Evolutionary conservation across 345 rosid genomes (phyloP).

Genomic region (Cardiospermum halicacabum): DNA sequence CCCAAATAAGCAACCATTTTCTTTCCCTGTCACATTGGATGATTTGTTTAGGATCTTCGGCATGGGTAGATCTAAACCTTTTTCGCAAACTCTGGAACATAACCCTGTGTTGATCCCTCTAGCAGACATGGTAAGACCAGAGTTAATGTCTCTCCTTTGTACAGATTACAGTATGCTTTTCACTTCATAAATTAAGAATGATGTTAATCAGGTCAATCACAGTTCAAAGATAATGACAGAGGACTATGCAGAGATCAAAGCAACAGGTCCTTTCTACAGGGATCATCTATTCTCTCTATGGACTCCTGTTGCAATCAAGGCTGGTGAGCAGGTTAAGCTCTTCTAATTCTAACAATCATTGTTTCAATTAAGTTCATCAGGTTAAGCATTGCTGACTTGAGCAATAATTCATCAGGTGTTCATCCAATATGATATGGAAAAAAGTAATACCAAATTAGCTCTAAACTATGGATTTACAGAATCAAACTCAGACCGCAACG

Average conservation of each 20-base stretch:
- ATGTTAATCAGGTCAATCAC: conserved; percentile 74
- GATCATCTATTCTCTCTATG: conserved; percentile 82
- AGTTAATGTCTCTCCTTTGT: not conserved
- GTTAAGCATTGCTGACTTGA: conserved; percentile 16
- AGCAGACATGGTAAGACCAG: conserved; percentile 68
- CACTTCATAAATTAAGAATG: conserved; percentile 1
- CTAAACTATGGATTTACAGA: conserved; percentile 89
- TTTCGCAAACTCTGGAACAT: conserved; percentile 80
- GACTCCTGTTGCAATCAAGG: conserved; percentile 68
- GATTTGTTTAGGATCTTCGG: conserved; percentile 93
- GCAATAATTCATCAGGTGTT: conserved; percentile 47
- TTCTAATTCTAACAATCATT: conserved; percentile 14
- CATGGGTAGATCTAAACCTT: conserved; percentile 34
- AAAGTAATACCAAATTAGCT: conserved; percentile 88
- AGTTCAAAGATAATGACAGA: conserved; percentile 61
- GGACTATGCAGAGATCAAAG: conserved; percentile 91
- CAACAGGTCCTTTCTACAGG: conserved; percentile 81
- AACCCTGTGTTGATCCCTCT: conserved; percentile 82
- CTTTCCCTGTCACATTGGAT: conserved; percentile 52
- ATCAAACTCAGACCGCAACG: conserved; percentile 54
- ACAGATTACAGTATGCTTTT: not conserved
- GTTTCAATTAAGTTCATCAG: too few relatives aligned
- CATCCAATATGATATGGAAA: conserved; percentile 74
- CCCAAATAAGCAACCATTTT: conserved; percentile 59
- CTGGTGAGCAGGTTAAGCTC: conserved; percentile 77